Percentiles rank a stretch among this genome's conserved stretches.
Conservation (phyloP, 768 basidiomycete species). For the Boletus sp. region DNA sequence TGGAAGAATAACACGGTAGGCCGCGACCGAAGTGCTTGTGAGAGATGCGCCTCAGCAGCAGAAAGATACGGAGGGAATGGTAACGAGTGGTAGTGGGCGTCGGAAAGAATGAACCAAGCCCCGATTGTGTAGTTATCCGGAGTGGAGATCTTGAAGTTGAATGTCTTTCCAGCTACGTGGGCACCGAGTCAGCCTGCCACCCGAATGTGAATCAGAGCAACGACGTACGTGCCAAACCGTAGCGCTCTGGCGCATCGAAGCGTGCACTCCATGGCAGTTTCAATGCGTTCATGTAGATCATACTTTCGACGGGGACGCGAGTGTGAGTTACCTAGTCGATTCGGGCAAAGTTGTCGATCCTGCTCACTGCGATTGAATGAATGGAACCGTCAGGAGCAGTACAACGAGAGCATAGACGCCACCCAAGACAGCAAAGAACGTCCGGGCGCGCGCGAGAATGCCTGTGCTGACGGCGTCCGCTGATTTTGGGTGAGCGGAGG, state of each 20-base stretch:
- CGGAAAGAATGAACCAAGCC: conserved; percentile 81
- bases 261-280: conserved; percentile 61
- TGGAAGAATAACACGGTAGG: conserved; percentile 93
- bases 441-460: conserved; percentile 30
- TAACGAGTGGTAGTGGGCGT: conserved; percentile 56
- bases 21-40: conserved; percentile 49
- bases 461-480: conserved; percentile 7
- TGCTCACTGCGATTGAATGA: conserved; percentile 67
- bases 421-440: conserved; percentile 41
- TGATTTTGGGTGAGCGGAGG: neutral
- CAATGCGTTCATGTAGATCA: conserved; percentile 66
- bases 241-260: conserved; percentile 68
- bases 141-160: conserved; percentile 68
- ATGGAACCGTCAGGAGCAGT: conserved; percentile 55
- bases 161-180: conserved; percentile 66
- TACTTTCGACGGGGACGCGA: conserved; percentile 34
- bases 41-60: conserved; percentile 42
- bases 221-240: conserved; percentile 75
- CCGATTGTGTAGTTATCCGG: conserved; percentile 79
- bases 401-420: conserved; percentile 54
- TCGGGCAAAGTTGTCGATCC: conserved; percentile 13
- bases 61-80: conserved; percentile 38
- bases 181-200: neutral
- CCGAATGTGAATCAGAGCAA: neutral
- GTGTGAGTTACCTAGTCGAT: conserved; percentile 16